Evolutionary conservation across 1,139 yeast genomes (phyloP).

Genomic region (Scheffersomyces stambukii): DNA sequence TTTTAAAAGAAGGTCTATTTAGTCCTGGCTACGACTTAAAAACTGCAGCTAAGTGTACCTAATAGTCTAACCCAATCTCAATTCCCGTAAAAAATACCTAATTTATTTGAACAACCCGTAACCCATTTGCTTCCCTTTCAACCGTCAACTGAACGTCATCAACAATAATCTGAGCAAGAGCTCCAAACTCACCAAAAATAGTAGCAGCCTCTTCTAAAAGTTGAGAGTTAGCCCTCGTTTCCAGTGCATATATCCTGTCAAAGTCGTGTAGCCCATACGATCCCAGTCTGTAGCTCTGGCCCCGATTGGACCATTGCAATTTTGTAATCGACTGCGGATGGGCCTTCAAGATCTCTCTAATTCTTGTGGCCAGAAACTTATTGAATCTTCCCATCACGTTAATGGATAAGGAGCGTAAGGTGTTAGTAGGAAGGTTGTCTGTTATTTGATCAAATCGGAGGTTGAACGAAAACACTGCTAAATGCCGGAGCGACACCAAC

Average conservation of each 20-base stretch:
- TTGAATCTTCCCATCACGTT: constrained; percentile 7
- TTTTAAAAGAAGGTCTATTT: too few relatives aligned
- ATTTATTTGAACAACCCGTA: too few relatives aligned
- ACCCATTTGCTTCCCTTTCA: too few relatives aligned
- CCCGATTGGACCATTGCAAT: constrained; percentile 6
- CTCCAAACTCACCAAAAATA: background rate
- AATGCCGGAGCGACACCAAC: constrained; percentile 2
- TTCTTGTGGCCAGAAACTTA: constrained; percentile 3
- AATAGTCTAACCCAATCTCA: too few relatives aligned
- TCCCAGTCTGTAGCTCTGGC: constrained; percentile 3
- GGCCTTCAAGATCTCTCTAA: constrained; percentile 5
- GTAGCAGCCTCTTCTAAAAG: background rate
- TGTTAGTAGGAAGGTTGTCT: background rate
- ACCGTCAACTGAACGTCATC: background rate
- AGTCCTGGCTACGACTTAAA: too few relatives aligned
- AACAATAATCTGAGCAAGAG: background rate
- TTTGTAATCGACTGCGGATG: constrained; percentile 4
- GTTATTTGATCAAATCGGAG: constrained; percentile 5
- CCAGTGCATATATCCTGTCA: constrained; percentile 5
- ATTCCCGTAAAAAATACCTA: too few relatives aligned
- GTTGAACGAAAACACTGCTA: constrained; percentile 6
- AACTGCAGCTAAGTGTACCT: too few relatives aligned
- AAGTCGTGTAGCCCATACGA: constrained; percentile 6
- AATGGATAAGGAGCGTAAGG: constrained; percentile 4
- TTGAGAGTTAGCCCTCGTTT: too few relatives aligned